phyloP scores from a whole-genome alignment of 106 monocot genomes.

The Cymbidium sinense region DNA sequence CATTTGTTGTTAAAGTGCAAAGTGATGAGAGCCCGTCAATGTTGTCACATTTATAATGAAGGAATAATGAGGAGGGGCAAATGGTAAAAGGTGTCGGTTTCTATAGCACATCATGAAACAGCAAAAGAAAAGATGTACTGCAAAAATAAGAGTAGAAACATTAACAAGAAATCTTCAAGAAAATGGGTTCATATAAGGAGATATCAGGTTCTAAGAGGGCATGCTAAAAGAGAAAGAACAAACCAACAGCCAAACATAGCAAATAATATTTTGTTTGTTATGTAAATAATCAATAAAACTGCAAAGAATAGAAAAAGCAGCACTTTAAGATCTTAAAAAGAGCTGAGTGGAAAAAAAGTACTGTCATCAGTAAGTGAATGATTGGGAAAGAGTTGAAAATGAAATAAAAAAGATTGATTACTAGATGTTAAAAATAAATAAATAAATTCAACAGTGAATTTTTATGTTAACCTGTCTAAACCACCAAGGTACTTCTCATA shows the following conservation, averaged over 20 bases:
- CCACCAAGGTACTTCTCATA: constrained; percentile 89
- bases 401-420: not conserved
- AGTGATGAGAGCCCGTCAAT: too few species aligned
- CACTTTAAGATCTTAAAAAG: not conserved
- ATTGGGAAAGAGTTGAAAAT: not conserved
- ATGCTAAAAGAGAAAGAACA: not conserved
- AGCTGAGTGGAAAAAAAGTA: not conserved
- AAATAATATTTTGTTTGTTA: not conserved
- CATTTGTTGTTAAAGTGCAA: too few species aligned
- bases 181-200: not conserved
- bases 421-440: not conserved
- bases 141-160: not conserved
- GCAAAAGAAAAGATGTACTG: not conserved
- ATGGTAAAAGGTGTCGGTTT: not conserved
- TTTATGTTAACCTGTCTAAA: constrained; percentile 58
- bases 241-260: not conserved
- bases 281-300: not conserved
- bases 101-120: not conserved
- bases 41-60: not conserved
- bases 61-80: not conserved
- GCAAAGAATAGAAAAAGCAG: not conserved
- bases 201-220: not conserved
- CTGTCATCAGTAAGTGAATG: not conserved
- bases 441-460: not conserved
- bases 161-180: not conserved